phyloP scores from a whole-genome alignment of 1,284 basidiomycete species.

The Puccinia horiana region DNA sequence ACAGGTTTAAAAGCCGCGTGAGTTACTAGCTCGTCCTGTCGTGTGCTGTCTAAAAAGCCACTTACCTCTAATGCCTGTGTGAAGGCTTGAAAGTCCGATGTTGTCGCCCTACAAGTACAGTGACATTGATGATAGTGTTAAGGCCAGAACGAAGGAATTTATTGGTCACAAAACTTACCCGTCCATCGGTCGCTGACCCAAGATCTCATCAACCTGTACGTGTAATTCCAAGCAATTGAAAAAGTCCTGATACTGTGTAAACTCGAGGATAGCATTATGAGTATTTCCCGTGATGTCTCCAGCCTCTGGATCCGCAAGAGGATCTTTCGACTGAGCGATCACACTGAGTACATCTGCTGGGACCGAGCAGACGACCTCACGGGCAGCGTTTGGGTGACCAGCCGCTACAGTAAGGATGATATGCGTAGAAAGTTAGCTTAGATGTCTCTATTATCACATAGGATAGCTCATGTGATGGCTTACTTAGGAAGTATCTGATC shows the following conservation, averaged over 20 bases:
- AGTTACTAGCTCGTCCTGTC: not conserved
- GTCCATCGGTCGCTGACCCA: conserved; percentile 38
- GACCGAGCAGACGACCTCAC: conserved; percentile 67
- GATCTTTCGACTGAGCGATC: conserved; percentile 34
- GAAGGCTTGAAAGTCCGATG: conserved; percentile 33
- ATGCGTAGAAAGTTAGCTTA: not conserved
- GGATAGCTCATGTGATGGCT: not conserved
- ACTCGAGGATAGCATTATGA: conserved; percentile 45
- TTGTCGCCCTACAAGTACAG: not conserved
- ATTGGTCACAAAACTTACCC: conserved; percentile 3
- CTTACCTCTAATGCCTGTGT: conserved; percentile 35
- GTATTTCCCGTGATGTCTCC: conserved; percentile 11
- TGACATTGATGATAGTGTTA: too few relatives aligned
- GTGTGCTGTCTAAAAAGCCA: not conserved
- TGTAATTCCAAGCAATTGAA: conserved; percentile 48
- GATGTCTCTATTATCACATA: not conserved
- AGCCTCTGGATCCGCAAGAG: not conserved
- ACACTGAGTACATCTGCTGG: conserved; percentile 67
- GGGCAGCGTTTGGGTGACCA: conserved; percentile 73
- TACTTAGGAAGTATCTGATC: conserved; percentile 81
- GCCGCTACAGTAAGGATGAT: conserved; percentile 62
- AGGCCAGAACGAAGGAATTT: not conserved
- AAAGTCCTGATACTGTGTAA: conserved; percentile 47
- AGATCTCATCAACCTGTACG: conserved; percentile 45
- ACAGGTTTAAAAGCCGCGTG: not conserved